Conservation (phyloP, 2,329 filamentous ascomycete species). For the Penicillium sp. region DNA sequence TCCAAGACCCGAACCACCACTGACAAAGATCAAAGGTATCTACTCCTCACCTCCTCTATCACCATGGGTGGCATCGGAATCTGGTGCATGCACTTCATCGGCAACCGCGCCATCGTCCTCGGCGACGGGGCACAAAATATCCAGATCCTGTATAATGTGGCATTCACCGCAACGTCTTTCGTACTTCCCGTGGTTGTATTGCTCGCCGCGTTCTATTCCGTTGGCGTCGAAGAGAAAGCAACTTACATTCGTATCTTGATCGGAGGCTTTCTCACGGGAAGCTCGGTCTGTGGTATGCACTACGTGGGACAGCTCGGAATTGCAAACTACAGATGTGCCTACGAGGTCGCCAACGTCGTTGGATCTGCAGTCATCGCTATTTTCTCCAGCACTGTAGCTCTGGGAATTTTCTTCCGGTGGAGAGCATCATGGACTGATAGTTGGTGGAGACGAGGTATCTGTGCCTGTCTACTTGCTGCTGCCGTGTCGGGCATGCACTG, state of each 20-base stretch:
- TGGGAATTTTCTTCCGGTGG: conserved; percentile 75
- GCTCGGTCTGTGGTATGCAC: conserved; percentile 80
- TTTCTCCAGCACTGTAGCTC: conserved; percentile 65
- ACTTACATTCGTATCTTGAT: conserved; percentile 58
- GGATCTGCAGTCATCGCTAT: conserved; percentile 72
- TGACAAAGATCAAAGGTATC: conserved; percentile 48
- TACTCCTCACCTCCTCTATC: conserved; percentile 63
- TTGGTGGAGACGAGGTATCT: conserved; percentile 71
- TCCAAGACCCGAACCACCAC: background rate
- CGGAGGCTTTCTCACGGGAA: conserved; percentile 68
- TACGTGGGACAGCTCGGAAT: conserved; percentile 84
- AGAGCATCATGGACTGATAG: conserved; percentile 72
- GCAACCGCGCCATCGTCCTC: conserved; percentile 74
- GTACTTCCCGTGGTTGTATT: conserved; percentile 76
- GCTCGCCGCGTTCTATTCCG: conserved; percentile 67
- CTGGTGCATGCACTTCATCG: conserved; percentile 82
- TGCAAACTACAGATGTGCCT: conserved; percentile 68
- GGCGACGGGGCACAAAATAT: conserved; percentile 60
- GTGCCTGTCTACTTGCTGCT: conserved; percentile 65
- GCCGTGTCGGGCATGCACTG: conserved; percentile 88
- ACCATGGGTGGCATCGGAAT: conserved; percentile 73
- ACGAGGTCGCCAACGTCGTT: conserved; percentile 59
- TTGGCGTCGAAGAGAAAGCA: conserved; percentile 60
- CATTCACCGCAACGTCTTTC: conserved; percentile 73
- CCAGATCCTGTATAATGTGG: conserved; percentile 71